Percentiles rank a stretch among this genome's conserved stretches.
Evolutionary conservation across 306 rosid species (phyloP).

Genomic region (Arachis stenosperma): DNA sequence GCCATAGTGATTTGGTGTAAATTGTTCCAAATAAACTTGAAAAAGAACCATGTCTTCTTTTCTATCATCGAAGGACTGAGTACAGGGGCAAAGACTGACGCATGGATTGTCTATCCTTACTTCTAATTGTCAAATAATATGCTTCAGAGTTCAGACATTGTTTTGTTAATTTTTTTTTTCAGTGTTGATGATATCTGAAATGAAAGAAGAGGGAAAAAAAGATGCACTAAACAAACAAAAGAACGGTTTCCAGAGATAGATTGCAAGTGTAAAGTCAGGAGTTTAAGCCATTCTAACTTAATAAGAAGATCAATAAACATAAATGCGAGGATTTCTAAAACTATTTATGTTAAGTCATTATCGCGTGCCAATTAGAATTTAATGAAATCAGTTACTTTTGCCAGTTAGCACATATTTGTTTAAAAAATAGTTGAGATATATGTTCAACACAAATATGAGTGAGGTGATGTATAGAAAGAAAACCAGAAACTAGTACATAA

Average conservation of each 20-base stretch:
- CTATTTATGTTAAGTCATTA: background rate
- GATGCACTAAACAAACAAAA: background rate
- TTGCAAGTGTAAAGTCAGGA: background rate
- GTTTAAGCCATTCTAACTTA: background rate
- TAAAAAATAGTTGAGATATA: too few relatives aligned
- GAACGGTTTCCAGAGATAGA: background rate
- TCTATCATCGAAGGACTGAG: background rate
- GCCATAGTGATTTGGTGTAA: constrained; percentile 47
- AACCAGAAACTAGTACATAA: background rate
- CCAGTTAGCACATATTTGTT: too few relatives aligned
- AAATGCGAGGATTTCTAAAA: background rate
- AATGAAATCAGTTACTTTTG: background rate
- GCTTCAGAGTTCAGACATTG: background rate
- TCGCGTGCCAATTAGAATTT: background rate
- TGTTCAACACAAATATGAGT: background rate
- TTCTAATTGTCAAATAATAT: background rate
- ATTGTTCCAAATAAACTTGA: constrained; percentile 28
- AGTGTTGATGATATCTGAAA: background rate
- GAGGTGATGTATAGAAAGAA: background rate
- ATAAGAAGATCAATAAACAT: background rate
- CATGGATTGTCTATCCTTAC: constrained; percentile 6
- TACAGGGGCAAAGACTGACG: background rate
- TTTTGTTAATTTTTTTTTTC: background rate
- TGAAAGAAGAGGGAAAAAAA: background rate
- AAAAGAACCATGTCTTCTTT: constrained; percentile 25